phyloP scores from a whole-genome alignment of 192 early-diverging fungal genomes.

The Coemansia sp. region DNA sequence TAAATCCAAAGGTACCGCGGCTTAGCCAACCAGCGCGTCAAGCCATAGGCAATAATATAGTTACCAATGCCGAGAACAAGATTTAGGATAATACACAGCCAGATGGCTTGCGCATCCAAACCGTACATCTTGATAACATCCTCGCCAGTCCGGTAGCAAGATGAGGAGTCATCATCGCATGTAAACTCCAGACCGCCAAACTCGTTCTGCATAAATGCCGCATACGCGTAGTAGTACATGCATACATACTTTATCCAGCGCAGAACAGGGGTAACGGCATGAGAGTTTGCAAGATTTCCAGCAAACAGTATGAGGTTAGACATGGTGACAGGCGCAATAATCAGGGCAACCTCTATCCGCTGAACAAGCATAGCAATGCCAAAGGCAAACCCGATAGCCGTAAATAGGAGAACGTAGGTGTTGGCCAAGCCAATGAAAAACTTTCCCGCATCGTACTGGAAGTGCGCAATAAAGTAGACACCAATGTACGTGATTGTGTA shows the following conservation, averaged over 20 bases:
- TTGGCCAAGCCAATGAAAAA: constrained; percentile 5
- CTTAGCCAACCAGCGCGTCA: constrained; percentile 6
- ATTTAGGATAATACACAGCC: neutral
- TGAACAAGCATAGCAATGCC: constrained; percentile 2
- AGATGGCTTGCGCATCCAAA: constrained; percentile 1
- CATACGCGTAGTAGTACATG: constrained; percentile 10
- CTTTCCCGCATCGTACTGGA: constrained; percentile 9
- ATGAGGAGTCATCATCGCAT: neutral
- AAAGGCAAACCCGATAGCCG: constrained; percentile 11
- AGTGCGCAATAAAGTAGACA: constrained; percentile 11
- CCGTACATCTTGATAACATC: constrained; percentile 5
- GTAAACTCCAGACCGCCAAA: constrained; percentile 13
- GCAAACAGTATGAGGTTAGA: constrained; percentile 10
- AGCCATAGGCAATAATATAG: neutral
- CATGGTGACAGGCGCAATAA: constrained; percentile 8
- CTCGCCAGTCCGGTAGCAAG: constrained; percentile 8
- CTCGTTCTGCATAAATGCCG: constrained; percentile 16
- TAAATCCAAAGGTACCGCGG: constrained; percentile 12
- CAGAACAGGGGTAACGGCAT: constrained; percentile 17
- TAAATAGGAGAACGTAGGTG: neutral
- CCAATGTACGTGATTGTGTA: constrained; percentile 1
- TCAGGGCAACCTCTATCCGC: constrained; percentile 7
- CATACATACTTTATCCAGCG: constrained; percentile 14
- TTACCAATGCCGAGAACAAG: constrained; percentile 1
- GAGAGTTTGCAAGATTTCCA: constrained; percentile 13